Evolutionary conservation across 169 alveolate species (phyloP).

Genomic region (Pseudocohnilembus persalinus): DNA sequence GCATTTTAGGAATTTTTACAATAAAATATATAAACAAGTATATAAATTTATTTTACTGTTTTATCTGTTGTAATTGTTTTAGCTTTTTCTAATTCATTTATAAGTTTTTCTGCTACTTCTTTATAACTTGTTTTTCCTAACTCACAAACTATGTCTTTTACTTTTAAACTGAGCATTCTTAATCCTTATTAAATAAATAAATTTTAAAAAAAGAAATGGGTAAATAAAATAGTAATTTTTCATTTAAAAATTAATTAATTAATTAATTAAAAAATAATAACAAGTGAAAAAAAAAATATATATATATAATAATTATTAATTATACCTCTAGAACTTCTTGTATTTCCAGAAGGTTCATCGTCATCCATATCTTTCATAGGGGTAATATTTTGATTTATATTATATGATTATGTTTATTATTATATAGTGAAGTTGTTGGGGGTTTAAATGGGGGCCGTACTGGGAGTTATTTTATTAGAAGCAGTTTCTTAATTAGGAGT

Average conservation of each 20-base stretch:
- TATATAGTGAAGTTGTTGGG: background rate
- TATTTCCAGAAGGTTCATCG: background rate
- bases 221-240: too few relatives aligned
- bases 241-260: too few relatives aligned
- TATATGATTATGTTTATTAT: background rate
- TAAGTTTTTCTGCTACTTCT: slow-evolving; percentile 62
- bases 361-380: background rate
- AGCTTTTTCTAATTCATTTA: slow-evolving; percentile 34
- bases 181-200: slow-evolving; percentile 32
- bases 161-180: slow-evolving; percentile 55
- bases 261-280: too few relatives aligned
- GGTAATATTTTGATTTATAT: background rate
- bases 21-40: background rate
- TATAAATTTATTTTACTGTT: slow-evolving; percentile 14
- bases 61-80: slow-evolving; percentile 18
- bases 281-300: too few relatives aligned
- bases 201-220: too few relatives aligned
- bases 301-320: too few relatives aligned
- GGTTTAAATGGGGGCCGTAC: background rate
- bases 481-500: too few relatives aligned
- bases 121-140: slow-evolving; percentile 54
- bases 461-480: background rate
- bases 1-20: background rate
- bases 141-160: slow-evolving; percentile 53
- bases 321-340: background rate